Conservation (phyloP, 495 filamentous ascomycete species). For the Daldinia bambusicola region DNA sequence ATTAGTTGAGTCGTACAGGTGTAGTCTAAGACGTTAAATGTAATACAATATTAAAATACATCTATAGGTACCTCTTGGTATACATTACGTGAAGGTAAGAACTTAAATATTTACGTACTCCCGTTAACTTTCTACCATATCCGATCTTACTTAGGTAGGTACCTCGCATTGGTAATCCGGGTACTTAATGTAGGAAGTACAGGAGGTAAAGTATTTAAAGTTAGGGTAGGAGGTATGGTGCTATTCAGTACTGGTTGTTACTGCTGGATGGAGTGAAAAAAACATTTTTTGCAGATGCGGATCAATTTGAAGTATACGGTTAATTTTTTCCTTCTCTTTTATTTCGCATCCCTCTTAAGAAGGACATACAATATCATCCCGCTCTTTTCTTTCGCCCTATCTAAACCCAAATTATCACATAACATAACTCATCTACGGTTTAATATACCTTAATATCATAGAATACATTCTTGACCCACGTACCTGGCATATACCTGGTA, state of each 20-base stretch:
- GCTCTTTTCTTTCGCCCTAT: slow-evolving; percentile 3
- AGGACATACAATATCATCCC: not conserved
- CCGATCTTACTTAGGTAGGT: not conserved
- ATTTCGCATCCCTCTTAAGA: not conserved
- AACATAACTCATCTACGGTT: not conserved
- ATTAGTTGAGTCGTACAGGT: not conserved
- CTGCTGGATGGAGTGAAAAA: not conserved
- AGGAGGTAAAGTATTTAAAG: not conserved
- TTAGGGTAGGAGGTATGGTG: not conserved
- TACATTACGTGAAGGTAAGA: not conserved
- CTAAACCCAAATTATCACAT: slow-evolving; percentile 6
- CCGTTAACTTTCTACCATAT: too few species aligned
- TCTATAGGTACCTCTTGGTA: not conserved
- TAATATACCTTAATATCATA: slow-evolving; percentile 1
- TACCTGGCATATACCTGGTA: not conserved
- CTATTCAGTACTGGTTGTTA: too few species aligned
- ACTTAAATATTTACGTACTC: not conserved
- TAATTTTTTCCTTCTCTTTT: not conserved
- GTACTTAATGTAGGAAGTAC: not conserved
- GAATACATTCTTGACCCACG: not conserved
- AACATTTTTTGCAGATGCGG: not conserved
- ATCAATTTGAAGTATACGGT: not conserved
- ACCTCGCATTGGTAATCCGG: slow-evolving; percentile 1
- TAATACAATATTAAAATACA: not conserved
- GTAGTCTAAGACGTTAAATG: not conserved